Conservation (phyloP, 768 basidiomycete genomes). For the Podaxis sp. region DNA sequence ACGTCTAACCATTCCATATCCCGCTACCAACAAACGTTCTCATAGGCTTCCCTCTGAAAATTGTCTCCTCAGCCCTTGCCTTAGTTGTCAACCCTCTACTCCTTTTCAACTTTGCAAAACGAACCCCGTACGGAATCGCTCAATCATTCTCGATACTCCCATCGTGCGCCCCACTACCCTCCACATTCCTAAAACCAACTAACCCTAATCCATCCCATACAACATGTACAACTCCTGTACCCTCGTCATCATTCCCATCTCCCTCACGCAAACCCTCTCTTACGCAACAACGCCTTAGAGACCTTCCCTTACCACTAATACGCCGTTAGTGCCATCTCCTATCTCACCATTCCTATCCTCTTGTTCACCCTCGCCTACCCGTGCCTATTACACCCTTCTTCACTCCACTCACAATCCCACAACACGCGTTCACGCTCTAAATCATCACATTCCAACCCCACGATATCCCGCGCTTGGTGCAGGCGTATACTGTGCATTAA, state of each 20-base stretch:
- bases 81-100: conserved; percentile 35
- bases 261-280: conserved; percentile 23
- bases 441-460: conserved; percentile 32
- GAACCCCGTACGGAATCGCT: conserved; percentile 34
- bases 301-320: conserved; percentile 39
- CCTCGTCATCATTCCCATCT: conserved; percentile 35
- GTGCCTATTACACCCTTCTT: conserved; percentile 34
- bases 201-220: no score
- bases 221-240: conserved; percentile 36
- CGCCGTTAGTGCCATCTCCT: conserved; percentile 33
- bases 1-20: conserved; percentile 1
- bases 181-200: neutral
- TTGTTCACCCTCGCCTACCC: conserved; percentile 26
- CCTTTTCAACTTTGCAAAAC: conserved; percentile 37
- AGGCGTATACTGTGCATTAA: conserved; percentile 36
- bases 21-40: neutral
- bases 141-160: conserved; percentile 37
- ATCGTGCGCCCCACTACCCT: conserved; percentile 27
- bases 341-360: conserved; percentile 30
- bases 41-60: conserved; percentile 35
- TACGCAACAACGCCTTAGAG: conserved; percentile 18
- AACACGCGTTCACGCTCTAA: conserved; percentile 44
- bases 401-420: conserved; percentile 35
- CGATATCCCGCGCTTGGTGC: conserved; percentile 40
- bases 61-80: conserved; percentile 32